Conservation (phyloP, 352 stramenopile genomes). For the Globisporangium cederbergense region DNA sequence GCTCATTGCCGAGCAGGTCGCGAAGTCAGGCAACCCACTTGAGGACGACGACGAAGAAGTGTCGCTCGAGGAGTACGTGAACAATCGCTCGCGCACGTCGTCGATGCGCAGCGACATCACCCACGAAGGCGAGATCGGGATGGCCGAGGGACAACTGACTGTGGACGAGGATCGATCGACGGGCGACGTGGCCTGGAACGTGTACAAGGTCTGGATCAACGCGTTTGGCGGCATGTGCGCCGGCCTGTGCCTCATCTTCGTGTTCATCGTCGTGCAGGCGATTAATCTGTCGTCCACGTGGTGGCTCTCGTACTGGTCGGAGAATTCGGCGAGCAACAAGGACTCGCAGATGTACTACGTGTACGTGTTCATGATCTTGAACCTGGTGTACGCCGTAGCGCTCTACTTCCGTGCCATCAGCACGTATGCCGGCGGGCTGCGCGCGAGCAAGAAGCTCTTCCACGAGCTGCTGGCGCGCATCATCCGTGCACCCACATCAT, state of each 20-base stretch:
- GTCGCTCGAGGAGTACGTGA: conserved; percentile 34
- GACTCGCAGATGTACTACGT: conserved; percentile 74
- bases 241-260: conserved; percentile 35
- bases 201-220: conserved; percentile 70
- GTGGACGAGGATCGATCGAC: conserved; percentile 66
- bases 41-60: conserved; percentile 26
- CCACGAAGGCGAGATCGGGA: conserved; percentile 30
- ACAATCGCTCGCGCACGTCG: conserved; percentile 47
- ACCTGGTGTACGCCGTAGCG: conserved; percentile 49
- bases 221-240: conserved; percentile 58
- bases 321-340: conserved; percentile 34
- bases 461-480: conserved; percentile 87
- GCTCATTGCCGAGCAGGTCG: conserved; percentile 12
- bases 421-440: conserved; percentile 56
- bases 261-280: conserved; percentile 41
- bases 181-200: conserved; percentile 51
- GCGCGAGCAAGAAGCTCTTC: conserved; percentile 58
- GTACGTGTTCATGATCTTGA: conserved; percentile 80
- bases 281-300: conserved; percentile 72
- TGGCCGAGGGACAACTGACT: conserved; percentile 44
- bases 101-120: conserved; percentile 55
- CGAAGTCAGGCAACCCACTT: conserved; percentile 4
- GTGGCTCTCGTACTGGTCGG: conserved; percentile 91
- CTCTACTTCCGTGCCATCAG: conserved; percentile 61
- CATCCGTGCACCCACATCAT: conserved; percentile 66